Conservation (phyloP, 768 basidiomycete genomes). For the Pisolithus tinctorius region DNA sequence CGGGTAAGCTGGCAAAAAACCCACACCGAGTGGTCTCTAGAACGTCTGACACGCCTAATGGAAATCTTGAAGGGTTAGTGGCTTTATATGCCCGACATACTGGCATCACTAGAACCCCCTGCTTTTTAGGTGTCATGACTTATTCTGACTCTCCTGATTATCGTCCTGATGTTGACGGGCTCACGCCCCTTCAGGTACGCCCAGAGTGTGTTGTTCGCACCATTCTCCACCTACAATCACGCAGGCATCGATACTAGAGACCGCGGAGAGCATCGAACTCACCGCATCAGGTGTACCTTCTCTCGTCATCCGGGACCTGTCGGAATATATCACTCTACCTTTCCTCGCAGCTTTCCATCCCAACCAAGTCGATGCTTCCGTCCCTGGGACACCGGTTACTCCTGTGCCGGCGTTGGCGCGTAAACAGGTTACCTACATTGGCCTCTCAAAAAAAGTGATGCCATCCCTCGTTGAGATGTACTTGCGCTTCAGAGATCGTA, state of each 20-base stretch:
- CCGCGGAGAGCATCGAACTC: constrained; percentile 62
- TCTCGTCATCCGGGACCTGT: constrained; percentile 73
- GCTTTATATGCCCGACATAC: background rate
- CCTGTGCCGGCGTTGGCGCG: constrained; percentile 24
- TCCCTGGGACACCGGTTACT: constrained; percentile 8
- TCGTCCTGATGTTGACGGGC: constrained; percentile 76
- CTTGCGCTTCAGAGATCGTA: constrained; percentile 51
- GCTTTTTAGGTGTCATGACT: constrained; percentile 55
- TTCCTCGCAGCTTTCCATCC: constrained; percentile 76
- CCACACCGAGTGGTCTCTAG: constrained; percentile 55
- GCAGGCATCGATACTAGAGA: constrained; percentile 66
- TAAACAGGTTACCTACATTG: constrained; percentile 83
- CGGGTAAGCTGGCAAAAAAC: constrained; percentile 41
- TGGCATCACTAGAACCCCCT: background rate
- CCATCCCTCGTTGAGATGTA: constrained; percentile 78
- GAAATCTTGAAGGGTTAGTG: constrained; percentile 66
- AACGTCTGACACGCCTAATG: constrained; percentile 62
- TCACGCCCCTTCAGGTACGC: constrained; percentile 74
- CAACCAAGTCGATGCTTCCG: constrained; percentile 14
- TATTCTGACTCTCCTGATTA: constrained; percentile 83
- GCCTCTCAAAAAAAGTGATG: constrained; percentile 82
- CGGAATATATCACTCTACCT: constrained; percentile 81
- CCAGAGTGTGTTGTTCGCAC: background rate
- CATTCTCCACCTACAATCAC: constrained; percentile 9
- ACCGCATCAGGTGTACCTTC: constrained; percentile 57